Evolutionary conservation across 306 rosid species (phyloP).

Genomic region (Castanospermum australe): DNA sequence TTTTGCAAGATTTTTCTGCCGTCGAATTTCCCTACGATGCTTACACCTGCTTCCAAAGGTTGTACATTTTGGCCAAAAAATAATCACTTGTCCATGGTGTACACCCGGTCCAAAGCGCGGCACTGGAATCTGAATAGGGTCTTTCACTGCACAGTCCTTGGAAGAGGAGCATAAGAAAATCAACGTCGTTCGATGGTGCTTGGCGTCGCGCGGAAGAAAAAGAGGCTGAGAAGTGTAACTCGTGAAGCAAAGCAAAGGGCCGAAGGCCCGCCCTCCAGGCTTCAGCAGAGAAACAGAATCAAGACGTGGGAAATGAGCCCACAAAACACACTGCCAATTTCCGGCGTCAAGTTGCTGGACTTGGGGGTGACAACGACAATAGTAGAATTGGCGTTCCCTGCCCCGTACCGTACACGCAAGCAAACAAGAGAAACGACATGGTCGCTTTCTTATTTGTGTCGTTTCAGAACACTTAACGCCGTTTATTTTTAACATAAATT

Average conservation of each 20-base stretch:
- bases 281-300: neutral
- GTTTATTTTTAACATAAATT: neutral
- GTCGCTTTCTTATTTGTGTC: neutral
- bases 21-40: neutral
- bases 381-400: neutral
- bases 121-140: neutral
- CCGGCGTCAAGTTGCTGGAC: neutral
- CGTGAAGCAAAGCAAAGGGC: neutral
- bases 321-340: neutral
- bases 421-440: neutral
- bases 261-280: neutral
- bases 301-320: conserved; percentile 13
- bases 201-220: neutral
- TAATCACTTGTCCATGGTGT: neutral
- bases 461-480: neutral
- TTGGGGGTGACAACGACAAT: neutral
- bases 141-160: neutral
- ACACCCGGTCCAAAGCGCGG: neutral
- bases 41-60: neutral
- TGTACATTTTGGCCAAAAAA: neutral
- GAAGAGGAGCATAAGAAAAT: neutral
- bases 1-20: neutral
- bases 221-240: conserved; percentile 7
- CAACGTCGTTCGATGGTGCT: neutral
- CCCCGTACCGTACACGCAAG: neutral